Percentiles rank a stretch among this genome's conserved stretches.
Evolutionary conservation across 2,329 filamentous ascomycete species (phyloP).

Genomic region (Fusarium abutilonis): DNA sequence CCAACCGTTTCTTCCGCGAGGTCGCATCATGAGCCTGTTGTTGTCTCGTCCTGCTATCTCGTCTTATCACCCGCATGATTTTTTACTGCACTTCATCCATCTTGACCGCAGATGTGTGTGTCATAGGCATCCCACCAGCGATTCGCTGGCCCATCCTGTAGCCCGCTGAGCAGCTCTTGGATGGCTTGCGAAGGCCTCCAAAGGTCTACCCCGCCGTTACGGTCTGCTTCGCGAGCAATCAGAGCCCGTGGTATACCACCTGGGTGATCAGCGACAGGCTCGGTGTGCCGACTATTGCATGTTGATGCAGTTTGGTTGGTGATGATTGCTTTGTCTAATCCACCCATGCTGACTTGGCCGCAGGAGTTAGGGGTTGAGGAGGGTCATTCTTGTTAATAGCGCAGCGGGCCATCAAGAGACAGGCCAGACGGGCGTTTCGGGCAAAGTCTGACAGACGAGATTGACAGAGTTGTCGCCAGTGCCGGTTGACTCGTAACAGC

Average conservation of each 20-base stretch:
- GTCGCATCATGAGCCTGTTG: constrained; percentile 10
- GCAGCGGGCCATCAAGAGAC: constrained; percentile 32
- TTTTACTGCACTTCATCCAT: constrained; percentile 9
- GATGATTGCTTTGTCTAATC: constrained; percentile 37
- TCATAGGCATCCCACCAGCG: constrained; percentile 29
- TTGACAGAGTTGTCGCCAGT: constrained; percentile 15
- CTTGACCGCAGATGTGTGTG: constrained; percentile 31
- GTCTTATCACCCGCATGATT: constrained; percentile 19
- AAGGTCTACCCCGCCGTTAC: constrained; percentile 28
- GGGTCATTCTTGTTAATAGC: constrained; percentile 31
- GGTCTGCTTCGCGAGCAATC: constrained; percentile 38
- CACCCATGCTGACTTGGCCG: constrained; percentile 43
- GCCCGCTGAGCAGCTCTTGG: constrained; percentile 22
- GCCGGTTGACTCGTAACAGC: constrained; percentile 22
- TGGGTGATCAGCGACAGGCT: constrained; percentile 36
- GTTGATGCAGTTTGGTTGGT: constrained; percentile 38
- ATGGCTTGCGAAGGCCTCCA: constrained; percentile 22
- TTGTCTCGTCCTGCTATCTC: constrained; percentile 9
- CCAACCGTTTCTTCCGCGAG: constrained; percentile 9
- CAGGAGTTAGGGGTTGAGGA: constrained; percentile 24
- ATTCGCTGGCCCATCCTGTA: constrained; percentile 39
- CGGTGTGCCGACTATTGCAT: constrained; percentile 46
- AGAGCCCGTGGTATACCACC: constrained; percentile 23
- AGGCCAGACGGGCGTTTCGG: not conserved
- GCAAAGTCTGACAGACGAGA: constrained; percentile 13